Evolutionary conservation across 352 stramenopile genomes (phyloP).

Genomic region (Pythium dissotocum): DNA sequence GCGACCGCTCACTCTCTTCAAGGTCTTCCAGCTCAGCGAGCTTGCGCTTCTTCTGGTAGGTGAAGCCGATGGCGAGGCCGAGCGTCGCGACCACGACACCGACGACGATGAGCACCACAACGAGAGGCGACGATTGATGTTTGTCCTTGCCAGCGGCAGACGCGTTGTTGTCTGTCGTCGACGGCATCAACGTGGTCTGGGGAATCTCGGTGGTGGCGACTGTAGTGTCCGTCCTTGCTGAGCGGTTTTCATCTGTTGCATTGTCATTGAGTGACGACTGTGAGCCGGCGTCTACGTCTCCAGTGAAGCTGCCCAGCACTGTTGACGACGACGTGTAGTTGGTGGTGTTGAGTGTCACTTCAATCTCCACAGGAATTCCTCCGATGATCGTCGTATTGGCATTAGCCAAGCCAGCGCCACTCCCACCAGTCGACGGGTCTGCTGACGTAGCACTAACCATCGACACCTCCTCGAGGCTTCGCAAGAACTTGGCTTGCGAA

Average conservation of each 20-base stretch:
- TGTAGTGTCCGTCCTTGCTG: background rate
- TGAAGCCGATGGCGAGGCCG: background rate
- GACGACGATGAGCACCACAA: background rate
- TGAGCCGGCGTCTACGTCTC: background rate
- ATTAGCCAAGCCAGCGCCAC: background rate
- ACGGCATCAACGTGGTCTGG: background rate
- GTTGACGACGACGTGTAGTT: background rate
- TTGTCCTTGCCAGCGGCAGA: background rate
- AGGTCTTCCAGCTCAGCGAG: background rate
- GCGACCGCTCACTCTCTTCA: background rate
- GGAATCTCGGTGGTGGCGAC: background rate
- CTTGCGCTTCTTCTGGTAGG: background rate
- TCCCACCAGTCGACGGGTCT: too few relatives aligned
- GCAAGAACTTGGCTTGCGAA: background rate
- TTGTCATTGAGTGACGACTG: background rate
- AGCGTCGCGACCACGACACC: background rate
- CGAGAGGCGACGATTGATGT: background rate
- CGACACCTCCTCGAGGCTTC: background rate
- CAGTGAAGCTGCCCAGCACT: background rate
- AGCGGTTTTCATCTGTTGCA: background rate
- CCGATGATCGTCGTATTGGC: background rate
- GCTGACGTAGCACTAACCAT: background rate
- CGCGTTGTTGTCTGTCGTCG: background rate
- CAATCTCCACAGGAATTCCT: background rate
- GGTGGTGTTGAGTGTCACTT: background rate